Evolutionary conservation across 2,329 filamentous ascomycete species (phyloP).

Genomic region (Macrophomina pseudophaseolina): DNA sequence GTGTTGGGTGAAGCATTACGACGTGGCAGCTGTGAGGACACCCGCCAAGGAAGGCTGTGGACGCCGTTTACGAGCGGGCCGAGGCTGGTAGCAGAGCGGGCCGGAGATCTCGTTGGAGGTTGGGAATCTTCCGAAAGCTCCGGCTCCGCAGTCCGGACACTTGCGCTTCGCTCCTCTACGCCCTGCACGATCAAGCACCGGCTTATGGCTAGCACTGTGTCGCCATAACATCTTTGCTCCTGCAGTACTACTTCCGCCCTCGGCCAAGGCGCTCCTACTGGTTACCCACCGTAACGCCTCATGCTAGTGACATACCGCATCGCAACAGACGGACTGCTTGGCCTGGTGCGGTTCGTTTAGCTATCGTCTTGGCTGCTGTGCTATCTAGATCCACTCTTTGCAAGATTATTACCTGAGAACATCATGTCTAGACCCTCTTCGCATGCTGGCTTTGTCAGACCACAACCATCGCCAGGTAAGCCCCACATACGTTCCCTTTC

Average conservation of each 20-base stretch:
- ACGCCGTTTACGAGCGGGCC: neutral
- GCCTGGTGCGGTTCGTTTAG: constrained; percentile 1
- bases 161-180: neutral
- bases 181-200: too few species aligned
- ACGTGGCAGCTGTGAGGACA: neutral
- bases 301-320: neutral
- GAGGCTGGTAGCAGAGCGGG: neutral
- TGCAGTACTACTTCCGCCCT: too few species aligned
- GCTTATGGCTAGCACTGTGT: too few species aligned
- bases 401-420: constrained; percentile 5
- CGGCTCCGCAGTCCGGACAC: too few species aligned
- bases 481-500: neutral
- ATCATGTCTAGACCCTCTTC: neutral
- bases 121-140: neutral
- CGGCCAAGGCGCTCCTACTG: too few species aligned
- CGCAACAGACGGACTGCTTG: neutral
- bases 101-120: neutral
- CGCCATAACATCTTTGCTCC: too few species aligned
- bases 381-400: neutral
- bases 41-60: neutral
- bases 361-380: neutral
- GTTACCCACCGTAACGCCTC: neutral
- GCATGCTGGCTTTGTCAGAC: neutral
- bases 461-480: too few species aligned
- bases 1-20: neutral